Conservation (phyloP, 2,329 filamentous ascomycete genomes). For the Diaporthe aspalathi region DNA sequence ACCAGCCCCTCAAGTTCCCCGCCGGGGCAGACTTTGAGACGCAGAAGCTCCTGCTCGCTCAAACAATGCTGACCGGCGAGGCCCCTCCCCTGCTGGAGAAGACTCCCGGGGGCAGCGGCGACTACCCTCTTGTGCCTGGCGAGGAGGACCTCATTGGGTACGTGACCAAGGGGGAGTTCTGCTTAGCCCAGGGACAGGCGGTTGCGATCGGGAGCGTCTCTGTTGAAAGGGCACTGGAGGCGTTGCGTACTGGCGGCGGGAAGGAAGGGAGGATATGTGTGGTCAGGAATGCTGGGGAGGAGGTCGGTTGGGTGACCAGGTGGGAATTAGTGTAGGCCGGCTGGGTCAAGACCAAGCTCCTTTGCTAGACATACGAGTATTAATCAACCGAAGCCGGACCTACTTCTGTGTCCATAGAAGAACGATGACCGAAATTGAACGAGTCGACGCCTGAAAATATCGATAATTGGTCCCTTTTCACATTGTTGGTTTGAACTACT, state of each 20-base stretch:
- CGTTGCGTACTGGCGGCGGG: conserved; percentile 45
- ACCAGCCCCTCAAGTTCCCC: conserved; percentile 43
- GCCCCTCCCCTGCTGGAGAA: conserved; percentile 52
- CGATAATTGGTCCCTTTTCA: background rate
- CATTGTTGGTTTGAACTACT: background rate
- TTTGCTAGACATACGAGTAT: background rate
- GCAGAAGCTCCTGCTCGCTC: conserved; percentile 58
- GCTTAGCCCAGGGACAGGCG: conserved; percentile 79
- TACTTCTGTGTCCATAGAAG: background rate
- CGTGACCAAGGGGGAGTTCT: conserved; percentile 87
- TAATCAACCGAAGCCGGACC: too few relatives aligned
- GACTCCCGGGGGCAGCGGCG: conserved; percentile 54
- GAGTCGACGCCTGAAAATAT: too few relatives aligned
- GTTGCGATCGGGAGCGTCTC: conserved; percentile 80
- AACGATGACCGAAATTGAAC: too few relatives aligned
- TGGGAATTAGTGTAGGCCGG: conserved; percentile 74
- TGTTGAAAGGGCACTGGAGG: conserved; percentile 65
- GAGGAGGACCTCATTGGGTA: conserved; percentile 87
- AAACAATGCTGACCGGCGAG: conserved; percentile 58
- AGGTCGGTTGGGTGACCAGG: conserved; percentile 78
- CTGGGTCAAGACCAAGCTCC: background rate
- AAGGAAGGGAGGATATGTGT: conserved; percentile 75
- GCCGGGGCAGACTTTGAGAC: conserved; percentile 49
- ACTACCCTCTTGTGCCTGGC: conserved; percentile 76
- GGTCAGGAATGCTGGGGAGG: conserved; percentile 83